Evolutionary conservation across 257 asterid genomes (phyloP).

Genomic region (Leonotis leonurus): DNA sequence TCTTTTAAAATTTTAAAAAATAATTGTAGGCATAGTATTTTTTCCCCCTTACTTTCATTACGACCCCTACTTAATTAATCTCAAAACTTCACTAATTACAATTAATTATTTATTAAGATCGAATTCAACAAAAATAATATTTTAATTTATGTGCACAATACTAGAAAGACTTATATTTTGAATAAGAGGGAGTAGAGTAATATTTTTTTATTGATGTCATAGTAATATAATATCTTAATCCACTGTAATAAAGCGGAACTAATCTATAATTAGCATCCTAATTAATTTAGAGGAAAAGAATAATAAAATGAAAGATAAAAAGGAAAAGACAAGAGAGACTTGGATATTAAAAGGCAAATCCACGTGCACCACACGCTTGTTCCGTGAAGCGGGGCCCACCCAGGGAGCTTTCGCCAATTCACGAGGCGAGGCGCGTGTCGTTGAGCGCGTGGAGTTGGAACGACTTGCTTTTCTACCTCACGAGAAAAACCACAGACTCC

Average conservation of each 20-base stretch:
- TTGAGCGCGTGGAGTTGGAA: constrained; percentile 17
- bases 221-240: too few relatives aligned
- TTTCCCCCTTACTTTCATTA: too few relatives aligned
- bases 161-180: too few relatives aligned
- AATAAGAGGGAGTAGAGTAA: too few relatives aligned
- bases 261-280: constrained; percentile 1
- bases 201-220: too few relatives aligned
- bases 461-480: neutral
- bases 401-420: neutral
- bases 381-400: constrained; percentile 34
- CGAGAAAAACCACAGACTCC: constrained; percentile 32
- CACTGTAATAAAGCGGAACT: neutral
- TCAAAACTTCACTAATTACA: too few relatives aligned
- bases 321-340: constrained; percentile 16
- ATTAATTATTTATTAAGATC: too few relatives aligned
- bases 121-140: too few relatives aligned
- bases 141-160: too few relatives aligned
- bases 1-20: too few relatives aligned
- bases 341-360: constrained; percentile 17
- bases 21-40: too few relatives aligned
- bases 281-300: neutral
- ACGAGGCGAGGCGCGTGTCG: constrained; percentile 10
- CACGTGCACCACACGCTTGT: constrained; percentile 52
- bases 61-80: too few relatives aligned
- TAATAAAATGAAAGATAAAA: neutral